A percentile compares a stretch with the other conserved stretches of the same genome.
phyloP scores from a whole-genome alignment of 495 filamentous ascomycete genomes.

The Glutinoglossum americanum region DNA sequence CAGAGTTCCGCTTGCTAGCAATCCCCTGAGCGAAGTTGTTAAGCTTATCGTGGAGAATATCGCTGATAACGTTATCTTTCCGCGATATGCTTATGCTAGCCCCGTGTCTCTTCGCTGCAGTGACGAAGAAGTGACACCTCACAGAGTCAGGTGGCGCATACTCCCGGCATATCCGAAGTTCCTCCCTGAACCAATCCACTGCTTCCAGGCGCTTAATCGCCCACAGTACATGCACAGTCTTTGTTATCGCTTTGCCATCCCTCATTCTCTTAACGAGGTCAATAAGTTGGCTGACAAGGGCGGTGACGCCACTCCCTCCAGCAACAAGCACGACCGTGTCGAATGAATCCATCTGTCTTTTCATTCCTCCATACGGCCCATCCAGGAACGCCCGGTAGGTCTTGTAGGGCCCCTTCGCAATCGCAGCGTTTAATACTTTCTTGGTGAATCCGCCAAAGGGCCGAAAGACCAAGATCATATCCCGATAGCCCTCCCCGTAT shows the following conservation, averaged over 20 bases:
- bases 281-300: conserved; percentile 71
- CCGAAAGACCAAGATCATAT: conserved; percentile 76
- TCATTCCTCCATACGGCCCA: conserved; percentile 88
- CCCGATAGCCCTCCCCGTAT: conserved; percentile 67
- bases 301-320: conserved; percentile 85
- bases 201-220: conserved; percentile 72
- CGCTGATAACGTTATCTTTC: conserved; percentile 37
- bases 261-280: conserved; percentile 88
- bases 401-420: conserved; percentile 61
- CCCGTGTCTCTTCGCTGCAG: conserved; percentile 38
- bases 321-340: conserved; percentile 85
- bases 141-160: conserved; percentile 65
- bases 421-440: conserved; percentile 52
- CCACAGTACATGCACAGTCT: conserved; percentile 79
- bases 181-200: conserved; percentile 96
- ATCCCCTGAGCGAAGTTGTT: conserved; percentile 64
- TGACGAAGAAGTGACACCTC: conserved; percentile 87
- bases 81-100: conserved; percentile 6
- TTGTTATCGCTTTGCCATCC: conserved; percentile 79
- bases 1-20: conserved; percentile 60
- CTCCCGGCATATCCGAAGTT: conserved; percentile 72
- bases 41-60: conserved; percentile 59
- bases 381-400: conserved; percentile 82
- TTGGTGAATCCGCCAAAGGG: conserved; percentile 79
- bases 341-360: conserved; percentile 74